Evolutionary conservation across 306 rosid genomes (phyloP), one percentile per base, ranked within the genome.

Genomic region (Corylus heterophylla): DNA sequence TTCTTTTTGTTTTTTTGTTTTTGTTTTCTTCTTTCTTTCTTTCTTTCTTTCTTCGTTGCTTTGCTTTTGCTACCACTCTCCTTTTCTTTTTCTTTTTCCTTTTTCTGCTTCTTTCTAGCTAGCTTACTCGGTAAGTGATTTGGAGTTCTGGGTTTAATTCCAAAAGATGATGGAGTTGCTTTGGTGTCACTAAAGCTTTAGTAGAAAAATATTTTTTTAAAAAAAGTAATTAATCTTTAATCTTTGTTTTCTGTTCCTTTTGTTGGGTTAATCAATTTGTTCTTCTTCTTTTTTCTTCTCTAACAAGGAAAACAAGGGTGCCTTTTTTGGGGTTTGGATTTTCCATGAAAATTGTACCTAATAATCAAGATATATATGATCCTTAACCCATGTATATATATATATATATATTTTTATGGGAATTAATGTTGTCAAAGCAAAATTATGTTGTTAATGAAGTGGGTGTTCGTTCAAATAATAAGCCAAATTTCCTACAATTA

Each of bases 91-190:
- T 64, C 70, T 64, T 20, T 35, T 42, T 67, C 22, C 50, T 12
- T 35, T 64, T 8, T 64, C 9, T 67, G 50, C 29, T 18, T 67
- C 51, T 52, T 35, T 67, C 20, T 22, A 22, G 25, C 25, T 22
- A 22, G 25, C 25, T 14, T 14, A 35, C 55, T 22, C 74, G 47
- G 47, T 76, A 7, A 27, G 37, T 45, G 48, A 48, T 67, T 66
- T 75, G 59, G 22, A 13, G 64, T 78, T 58, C 29, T 59, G 73
- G 73, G 80, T 74, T 11, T 47, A 54, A 45, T 54, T 75, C 37
- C 10, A 7, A 22, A 78, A 58, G 59, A 66, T 18, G 52, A 42
- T 68, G 51, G 48, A 39, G 31, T 16, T 68, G 14, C 39, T 64
- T 68, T 9, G 50, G 72, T n/a, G 4, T 20, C 27, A 18, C 51